These are phyloP conservation scores for Pichia deserticola DNA, from an alignment of 805 yeast genomes.

Conservation along the genomic window DNA sequence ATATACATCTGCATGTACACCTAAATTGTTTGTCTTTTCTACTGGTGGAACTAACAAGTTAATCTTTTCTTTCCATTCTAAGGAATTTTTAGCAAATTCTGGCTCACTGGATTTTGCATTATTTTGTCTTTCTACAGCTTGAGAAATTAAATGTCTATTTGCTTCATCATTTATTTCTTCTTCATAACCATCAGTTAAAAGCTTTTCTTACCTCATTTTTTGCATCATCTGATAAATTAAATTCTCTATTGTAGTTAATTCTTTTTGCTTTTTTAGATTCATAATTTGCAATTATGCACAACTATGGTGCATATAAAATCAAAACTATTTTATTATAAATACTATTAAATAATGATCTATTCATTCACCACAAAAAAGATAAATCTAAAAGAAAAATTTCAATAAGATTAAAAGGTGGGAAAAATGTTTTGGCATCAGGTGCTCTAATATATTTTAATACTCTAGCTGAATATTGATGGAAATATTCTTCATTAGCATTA, in stretches of 20 bases:
- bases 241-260: constrained; percentile 61
- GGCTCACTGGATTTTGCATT: constrained; percentile 66
- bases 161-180: constrained; percentile 27
- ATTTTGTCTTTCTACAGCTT: constrained; percentile 41
- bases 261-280: constrained; percentile 65
- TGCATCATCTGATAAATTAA: constrained; percentile 65
- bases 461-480: constrained; percentile 79
- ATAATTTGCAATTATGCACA: constrained; percentile 50
- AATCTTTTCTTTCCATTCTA: constrained; percentile 45
- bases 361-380: constrained; percentile 33
- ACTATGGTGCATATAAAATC: constrained; percentile 59
- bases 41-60: constrained; percentile 52
- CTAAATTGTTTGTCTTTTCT: constrained; percentile 42
- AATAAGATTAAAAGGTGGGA: constrained; percentile 75
- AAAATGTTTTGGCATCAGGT: constrained; percentile 78
- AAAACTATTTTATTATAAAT: constrained; percentile 55
- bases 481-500: constrained; percentile 77
- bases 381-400: constrained; percentile 49
- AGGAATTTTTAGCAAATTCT: constrained; percentile 46
- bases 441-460: constrained; percentile 80
- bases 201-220: constrained; percentile 73
- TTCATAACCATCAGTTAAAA: constrained; percentile 65
- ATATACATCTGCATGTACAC: constrained; percentile 60
- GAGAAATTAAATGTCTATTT: constrained; percentile 25
- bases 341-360: constrained; percentile 22